These are phyloP conservation scores for Zygosaccharomyces gambellarensis DNA, from an alignment of 805 yeast species.

Conservation along the genomic window DNA sequence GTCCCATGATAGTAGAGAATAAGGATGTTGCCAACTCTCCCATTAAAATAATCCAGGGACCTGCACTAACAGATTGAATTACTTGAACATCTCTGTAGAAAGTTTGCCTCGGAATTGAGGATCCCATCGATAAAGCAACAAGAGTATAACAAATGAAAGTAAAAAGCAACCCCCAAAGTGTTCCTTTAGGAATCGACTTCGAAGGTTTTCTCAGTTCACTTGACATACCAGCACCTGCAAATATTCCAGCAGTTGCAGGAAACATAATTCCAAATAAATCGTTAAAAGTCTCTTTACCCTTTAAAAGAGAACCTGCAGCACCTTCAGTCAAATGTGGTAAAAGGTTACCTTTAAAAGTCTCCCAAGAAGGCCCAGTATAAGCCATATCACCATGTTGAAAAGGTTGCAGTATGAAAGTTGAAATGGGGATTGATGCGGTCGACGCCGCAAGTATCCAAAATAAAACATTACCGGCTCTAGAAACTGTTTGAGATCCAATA, in stretches of 20 bases:
- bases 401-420: slow-evolving; percentile 62
- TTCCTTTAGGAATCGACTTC: slow-evolving; percentile 88
- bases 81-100: slow-evolving; percentile 77
- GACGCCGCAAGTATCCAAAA: slow-evolving; percentile 64
- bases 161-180: slow-evolving; percentile 71
- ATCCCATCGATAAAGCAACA: slow-evolving; percentile 80
- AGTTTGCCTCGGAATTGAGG: slow-evolving; percentile 73
- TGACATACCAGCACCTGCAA: slow-evolving; percentile 99
- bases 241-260: slow-evolving; percentile 97
- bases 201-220: slow-evolving; percentile 88
- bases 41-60: slow-evolving; percentile 60
- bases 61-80: slow-evolving; percentile 72
- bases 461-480: slow-evolving; percentile 72
- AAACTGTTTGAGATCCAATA: slow-evolving; percentile 75
- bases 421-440: slow-evolving; percentile 76
- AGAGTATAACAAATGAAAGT: slow-evolving; percentile 72
- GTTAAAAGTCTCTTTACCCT: slow-evolving; percentile 65
- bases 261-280: slow-evolving; percentile 91
- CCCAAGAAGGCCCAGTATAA: slow-evolving; percentile 74
- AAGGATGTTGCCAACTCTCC: slow-evolving; percentile 93
- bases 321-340: slow-evolving; percentile 79
- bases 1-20: slow-evolving; percentile 91
- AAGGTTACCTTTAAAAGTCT: slow-evolving; percentile 59
- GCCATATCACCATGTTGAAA: slow-evolving; percentile 47
- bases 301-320: slow-evolving; percentile 81